Evolutionary conservation across 768 basidiomycete species (phyloP).

Genomic region (Rhizopogon roseolus): DNA sequence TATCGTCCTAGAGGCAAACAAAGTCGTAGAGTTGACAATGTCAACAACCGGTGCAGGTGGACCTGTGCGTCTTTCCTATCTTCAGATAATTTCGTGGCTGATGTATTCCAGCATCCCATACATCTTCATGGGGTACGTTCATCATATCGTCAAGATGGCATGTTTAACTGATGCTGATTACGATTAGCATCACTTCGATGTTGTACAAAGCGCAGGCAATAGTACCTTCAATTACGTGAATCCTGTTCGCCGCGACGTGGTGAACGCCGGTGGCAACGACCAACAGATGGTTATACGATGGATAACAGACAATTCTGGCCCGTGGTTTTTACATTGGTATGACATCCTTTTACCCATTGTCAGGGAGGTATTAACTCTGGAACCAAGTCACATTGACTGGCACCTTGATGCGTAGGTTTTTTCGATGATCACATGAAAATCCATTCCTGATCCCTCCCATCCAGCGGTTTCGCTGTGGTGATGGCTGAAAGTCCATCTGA

Average conservation of each 20-base stretch:
- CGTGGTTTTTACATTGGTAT: slow-evolving; percentile 40
- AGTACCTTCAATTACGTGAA: slow-evolving; percentile 28
- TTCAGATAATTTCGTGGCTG: not conserved
- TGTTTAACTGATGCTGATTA: not conserved
- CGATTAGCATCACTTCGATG: slow-evolving; percentile 29
- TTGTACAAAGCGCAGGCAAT: slow-evolving; percentile 25
- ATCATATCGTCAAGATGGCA: not conserved
- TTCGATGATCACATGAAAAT: not conserved
- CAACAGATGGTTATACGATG: slow-evolving; percentile 50
- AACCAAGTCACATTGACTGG: slow-evolving; percentile 13
- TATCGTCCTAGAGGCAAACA: slow-evolving; percentile 10
- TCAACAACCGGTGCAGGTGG: slow-evolving; percentile 25
- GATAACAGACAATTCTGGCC: slow-evolving; percentile 59
- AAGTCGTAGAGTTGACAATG: slow-evolving; percentile 14
- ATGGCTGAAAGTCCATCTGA: slow-evolving; percentile 20
- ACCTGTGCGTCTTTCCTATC: slow-evolving; percentile 13
- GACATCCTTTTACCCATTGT: not conserved
- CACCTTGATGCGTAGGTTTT: slow-evolving; percentile 12
- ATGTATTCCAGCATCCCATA: slow-evolving; percentile 12
- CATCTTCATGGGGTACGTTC: slow-evolving; percentile 18
- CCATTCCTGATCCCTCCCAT: not conserved
- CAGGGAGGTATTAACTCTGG: not conserved
- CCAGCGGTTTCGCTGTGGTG: slow-evolving; percentile 26
- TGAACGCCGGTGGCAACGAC: slow-evolving; percentile 20
- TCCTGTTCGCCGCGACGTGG: slow-evolving; percentile 29